Percentiles rank a stretch among this genome's conserved stretches.
These are phyloP conservation scores for Lentithecium fluviatile DNA, from an alignment of 495 filamentous ascomycete species.

Conservation along the genomic window DNA sequence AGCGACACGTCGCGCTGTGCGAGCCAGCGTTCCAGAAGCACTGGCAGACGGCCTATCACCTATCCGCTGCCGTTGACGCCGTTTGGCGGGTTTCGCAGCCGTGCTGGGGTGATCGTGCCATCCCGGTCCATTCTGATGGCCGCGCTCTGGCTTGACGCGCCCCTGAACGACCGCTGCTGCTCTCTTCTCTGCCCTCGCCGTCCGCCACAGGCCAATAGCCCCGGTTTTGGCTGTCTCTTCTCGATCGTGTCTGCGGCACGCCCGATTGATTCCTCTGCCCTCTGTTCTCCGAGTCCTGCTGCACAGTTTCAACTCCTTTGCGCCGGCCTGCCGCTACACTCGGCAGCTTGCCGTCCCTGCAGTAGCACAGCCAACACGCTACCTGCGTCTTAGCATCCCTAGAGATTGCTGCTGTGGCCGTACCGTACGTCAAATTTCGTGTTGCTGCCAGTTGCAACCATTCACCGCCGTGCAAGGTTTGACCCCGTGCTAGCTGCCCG, in stretches of 20 bases:
- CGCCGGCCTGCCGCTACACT: not conserved
- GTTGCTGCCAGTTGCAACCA: not conserved
- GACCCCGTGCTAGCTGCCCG: constrained; percentile 1
- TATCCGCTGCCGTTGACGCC: no score
- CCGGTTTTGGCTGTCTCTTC: constrained; percentile 11
- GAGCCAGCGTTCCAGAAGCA: no score
- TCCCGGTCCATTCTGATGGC: no score
- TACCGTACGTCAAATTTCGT: constrained; percentile 1
- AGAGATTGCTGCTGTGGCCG: not conserved
- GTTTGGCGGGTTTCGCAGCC: no score
- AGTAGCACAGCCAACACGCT: constrained; percentile 7
- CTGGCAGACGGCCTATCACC: no score
- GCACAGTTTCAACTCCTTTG: no score
- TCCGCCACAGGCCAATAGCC: constrained; percentile 10
- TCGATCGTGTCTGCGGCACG: constrained; percentile 7
- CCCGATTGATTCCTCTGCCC: no score
- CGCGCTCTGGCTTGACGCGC: not conserved
- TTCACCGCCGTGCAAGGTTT: constrained; percentile 2
- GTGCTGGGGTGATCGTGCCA: no score
- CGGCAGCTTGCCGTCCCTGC: constrained; percentile 14
- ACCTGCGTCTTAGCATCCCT: not conserved
- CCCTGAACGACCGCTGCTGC: constrained; percentile 7
- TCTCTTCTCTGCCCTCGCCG: not conserved
- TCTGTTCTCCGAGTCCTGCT: no score
- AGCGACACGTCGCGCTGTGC: no score